Evolutionary conservation across 495 filamentous ascomycete species (phyloP).

Genomic region (Penicillium manginii): DNA sequence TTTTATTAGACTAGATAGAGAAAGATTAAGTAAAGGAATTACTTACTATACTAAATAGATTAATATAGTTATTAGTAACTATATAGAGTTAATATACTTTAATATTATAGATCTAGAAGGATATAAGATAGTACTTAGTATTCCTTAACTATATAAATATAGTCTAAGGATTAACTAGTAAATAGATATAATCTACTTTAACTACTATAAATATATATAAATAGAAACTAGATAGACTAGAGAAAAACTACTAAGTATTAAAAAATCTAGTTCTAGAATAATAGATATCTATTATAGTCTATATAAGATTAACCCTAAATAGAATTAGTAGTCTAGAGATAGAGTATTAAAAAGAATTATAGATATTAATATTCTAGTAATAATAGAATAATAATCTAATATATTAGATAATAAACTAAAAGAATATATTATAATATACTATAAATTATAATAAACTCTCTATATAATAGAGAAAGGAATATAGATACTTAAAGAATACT

Average conservation of each 20-base stretch:
- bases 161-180: not conserved
- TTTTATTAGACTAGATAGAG: not conserved
- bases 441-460: not conserved
- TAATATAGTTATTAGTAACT: not conserved
- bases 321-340: not conserved
- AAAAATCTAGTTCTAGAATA: not conserved
- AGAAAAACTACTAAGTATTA: not conserved
- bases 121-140: not conserved
- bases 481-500: conserved; percentile 10
- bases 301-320: not conserved
- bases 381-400: not conserved
- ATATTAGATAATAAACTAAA: not conserved
- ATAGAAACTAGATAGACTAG: not conserved
- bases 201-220: not conserved
- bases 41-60: not conserved
- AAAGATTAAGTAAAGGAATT: not conserved
- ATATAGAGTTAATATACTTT: not conserved
- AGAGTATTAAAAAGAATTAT: not conserved
- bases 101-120: not conserved
- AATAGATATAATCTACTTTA: not conserved
- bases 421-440: not conserved
- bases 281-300: not conserved
- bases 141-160: not conserved
- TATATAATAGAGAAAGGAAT: conserved; percentile 1
- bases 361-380: not conserved